A percentile compares a stretch with the other conserved stretches of the same genome.
Evolutionary conservation across 495 filamentous ascomycete species (phyloP).

Genomic region (Talaromyces liani): DNA sequence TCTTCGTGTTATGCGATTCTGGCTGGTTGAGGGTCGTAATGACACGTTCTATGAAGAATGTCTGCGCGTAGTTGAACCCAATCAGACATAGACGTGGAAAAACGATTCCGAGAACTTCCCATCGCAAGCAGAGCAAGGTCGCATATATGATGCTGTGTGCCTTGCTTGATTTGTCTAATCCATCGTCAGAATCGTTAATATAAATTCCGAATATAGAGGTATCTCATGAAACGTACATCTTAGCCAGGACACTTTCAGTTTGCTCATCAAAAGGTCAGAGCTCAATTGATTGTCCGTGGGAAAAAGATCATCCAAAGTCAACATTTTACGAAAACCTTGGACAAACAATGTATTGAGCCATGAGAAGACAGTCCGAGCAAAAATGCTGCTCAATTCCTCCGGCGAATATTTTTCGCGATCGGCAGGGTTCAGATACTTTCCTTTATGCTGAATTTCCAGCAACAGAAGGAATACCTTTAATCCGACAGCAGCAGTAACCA

Average conservation of each 20-base stretch:
- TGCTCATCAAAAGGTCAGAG: background rate
- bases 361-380: slow-evolving; percentile 28
- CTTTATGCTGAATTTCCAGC: slow-evolving; percentile 40
- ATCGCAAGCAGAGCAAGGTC: slow-evolving; percentile 18
- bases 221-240: slow-evolving; percentile 12
- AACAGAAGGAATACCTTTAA: slow-evolving; percentile 34
- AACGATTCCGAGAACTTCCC: slow-evolving; percentile 30
- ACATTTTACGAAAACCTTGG: slow-evolving; percentile 27
- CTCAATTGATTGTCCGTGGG: background rate
- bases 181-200: slow-evolving; percentile 8
- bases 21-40: slow-evolving; percentile 27
- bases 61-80: slow-evolving; percentile 50
- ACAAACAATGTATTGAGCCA: slow-evolving; percentile 38
- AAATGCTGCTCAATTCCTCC: slow-evolving; percentile 38
- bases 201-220: background rate
- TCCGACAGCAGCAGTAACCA: slow-evolving; percentile 30
- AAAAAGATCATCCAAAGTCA: slow-evolving; percentile 31
- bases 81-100: slow-evolving; percentile 42
- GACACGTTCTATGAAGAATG: slow-evolving; percentile 47
- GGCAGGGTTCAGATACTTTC: slow-evolving; percentile 20
- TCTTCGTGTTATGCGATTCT: slow-evolving; percentile 15
- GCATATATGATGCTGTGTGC: background rate
- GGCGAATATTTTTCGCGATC: slow-evolving; percentile 27
- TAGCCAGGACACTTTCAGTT: background rate
- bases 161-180: background rate